These are phyloP conservation scores for Hondaea fermentalgiana DNA, from an alignment of 108 stramenopile species.

Conservation along the genomic window DNA sequence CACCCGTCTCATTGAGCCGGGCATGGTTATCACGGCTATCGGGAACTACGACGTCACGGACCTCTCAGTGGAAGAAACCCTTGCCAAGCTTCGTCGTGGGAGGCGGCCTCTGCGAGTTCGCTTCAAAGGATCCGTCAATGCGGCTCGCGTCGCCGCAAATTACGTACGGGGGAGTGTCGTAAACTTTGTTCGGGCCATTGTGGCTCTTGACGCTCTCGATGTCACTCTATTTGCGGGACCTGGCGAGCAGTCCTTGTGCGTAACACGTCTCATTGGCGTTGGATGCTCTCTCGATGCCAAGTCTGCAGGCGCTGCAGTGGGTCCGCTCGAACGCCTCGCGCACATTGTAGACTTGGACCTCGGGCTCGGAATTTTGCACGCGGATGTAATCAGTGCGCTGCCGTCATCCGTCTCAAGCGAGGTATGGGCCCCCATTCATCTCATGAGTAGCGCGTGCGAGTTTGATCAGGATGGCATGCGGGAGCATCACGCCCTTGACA, in stretches of 20 bases:
- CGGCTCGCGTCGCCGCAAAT: background rate
- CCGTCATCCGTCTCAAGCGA: background rate
- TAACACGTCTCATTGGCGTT: background rate
- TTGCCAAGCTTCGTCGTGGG: background rate
- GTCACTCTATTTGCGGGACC: background rate
- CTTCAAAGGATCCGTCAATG: background rate
- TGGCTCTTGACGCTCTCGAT: background rate
- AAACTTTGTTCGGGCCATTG: background rate
- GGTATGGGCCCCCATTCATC: background rate
- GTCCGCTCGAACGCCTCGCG: background rate
- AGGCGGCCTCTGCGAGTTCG: background rate
- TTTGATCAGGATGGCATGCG: background rate
- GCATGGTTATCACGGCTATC: background rate
- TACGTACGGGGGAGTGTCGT: background rate
- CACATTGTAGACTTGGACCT: background rate
- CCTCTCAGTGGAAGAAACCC: background rate
- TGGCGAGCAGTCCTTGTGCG: background rate
- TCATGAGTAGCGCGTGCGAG: background rate
- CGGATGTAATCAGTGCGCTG: background rate
- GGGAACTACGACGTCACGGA: background rate
- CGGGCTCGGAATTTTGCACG: background rate
- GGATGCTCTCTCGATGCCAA: background rate
- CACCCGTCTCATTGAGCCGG: background rate
- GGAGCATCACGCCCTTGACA: background rate
- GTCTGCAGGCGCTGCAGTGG: slow-evolving; percentile 3